Evolutionary conservation across 2,329 filamentous ascomycete genomes (phyloP).

Genomic region (Colletotrichum musae): DNA sequence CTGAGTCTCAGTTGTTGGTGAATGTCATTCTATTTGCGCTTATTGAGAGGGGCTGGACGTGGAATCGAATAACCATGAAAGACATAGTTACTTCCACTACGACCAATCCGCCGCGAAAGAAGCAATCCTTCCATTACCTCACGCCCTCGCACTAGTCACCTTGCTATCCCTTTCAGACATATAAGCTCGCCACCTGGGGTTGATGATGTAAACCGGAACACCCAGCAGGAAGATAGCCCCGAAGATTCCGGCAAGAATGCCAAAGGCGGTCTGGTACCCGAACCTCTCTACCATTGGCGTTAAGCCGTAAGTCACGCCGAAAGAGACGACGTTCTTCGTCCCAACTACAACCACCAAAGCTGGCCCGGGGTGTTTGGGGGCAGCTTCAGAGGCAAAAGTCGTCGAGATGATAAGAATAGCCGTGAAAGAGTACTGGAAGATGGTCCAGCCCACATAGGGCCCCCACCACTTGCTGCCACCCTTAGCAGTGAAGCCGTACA

Average conservation of each 20-base stretch:
- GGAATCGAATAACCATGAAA: too few species aligned
- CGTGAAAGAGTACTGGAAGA: conserved; percentile 48
- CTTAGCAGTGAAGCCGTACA: conserved; percentile 41
- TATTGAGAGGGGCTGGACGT: too few species aligned
- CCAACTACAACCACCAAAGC: conserved; percentile 52
- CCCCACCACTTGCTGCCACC: conserved; percentile 38
- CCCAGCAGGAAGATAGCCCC: conserved; percentile 44
- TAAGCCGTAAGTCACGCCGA: conserved; percentile 50
- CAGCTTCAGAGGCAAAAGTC: conserved; percentile 51
- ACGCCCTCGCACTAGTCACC: background rate
- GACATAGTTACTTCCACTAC: too few species aligned
- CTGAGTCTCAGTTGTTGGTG: too few species aligned
- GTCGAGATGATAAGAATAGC: conserved; percentile 48
- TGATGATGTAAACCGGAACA: conserved; percentile 43
- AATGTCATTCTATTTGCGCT: too few species aligned
- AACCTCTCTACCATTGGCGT: conserved; percentile 48
- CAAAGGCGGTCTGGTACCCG: conserved; percentile 42
- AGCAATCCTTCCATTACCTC: too few species aligned
- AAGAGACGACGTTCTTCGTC: conserved; percentile 52
- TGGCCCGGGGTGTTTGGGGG: conserved; percentile 51
- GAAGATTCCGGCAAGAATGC: conserved; percentile 42
- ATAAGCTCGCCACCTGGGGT: conserved; percentile 40
- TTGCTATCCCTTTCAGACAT: conserved; percentile 14
- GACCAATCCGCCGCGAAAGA: too few species aligned
- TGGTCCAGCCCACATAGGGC: conserved; percentile 49